Base-by-base conservation (phyloP, 495 filamentous ascomycete genomes). In the Annulohypoxylon bovei region DNA sequence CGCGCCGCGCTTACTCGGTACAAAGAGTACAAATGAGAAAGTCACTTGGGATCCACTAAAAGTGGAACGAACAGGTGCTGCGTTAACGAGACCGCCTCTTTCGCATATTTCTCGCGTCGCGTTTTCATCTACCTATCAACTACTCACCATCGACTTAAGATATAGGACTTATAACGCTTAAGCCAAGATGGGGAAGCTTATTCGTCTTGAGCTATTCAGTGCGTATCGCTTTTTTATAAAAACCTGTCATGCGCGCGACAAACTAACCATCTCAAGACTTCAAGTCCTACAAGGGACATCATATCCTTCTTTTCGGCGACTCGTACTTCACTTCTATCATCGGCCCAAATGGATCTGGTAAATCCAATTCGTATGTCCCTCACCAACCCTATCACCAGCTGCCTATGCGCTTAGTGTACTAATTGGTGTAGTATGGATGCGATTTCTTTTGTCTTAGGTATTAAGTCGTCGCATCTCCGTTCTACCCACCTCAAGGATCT, bases 321-420 rank as follows among this genome's bases (percentile, higher is more conserved):
- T 94, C 93, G 4, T 98, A 98, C 77, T 99, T 99, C 79, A 99
- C 95, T 44, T 99, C 95, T 27, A 97, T 99, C 76, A 97, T 99
- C 75, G 95, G 95, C 16, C 95, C 95, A 73, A 99, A 99, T 92
- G 95, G 95, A 81, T 98, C 96, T 50, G 95, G 95, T 30, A 99
- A 99, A 81, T 98, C 96, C n/a, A 99, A 99, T 78, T 98, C 95
- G 94, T 97, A 80, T 77, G 91, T 86, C 27, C 58, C 39, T 23
- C 28, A 11, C 28, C n/a, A 22, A 18, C 49, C 11, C 25, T 46
- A 56, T 9, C 39, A 12, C 27, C 42, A 7, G 6, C 9, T 30
- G 4, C 14, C 14, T 49, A 47, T 27, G 46, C 62, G 47, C 62
- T 53, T 39, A 37, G 25, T 53, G 23, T 67, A 7, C 18, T 66